Evolutionary conservation across 129 eudicot genomes (phyloP).

Genomic region (Centaurea solstitialis): DNA sequence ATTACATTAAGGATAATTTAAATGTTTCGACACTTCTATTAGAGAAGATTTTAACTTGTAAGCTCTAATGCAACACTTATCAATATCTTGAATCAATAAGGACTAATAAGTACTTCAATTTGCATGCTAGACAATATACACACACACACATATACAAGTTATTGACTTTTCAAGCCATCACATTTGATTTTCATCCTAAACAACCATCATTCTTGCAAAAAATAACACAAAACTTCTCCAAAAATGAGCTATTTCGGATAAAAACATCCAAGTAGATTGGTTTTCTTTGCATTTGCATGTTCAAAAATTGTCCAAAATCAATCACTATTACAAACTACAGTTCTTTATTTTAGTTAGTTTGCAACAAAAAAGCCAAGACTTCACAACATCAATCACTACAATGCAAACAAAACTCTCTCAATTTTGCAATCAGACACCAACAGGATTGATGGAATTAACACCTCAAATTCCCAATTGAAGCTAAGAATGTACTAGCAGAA

Average conservation of each 20-base stretch:
- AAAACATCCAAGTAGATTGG: not conserved
- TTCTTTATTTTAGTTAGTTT: not conserved
- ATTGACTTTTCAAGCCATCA: not conserved
- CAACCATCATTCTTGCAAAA: not conserved
- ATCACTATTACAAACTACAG: not conserved
- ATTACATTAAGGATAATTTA: not conserved
- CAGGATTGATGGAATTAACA: not conserved
- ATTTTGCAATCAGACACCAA: not conserved
- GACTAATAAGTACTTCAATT: not conserved
- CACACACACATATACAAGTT: not conserved
- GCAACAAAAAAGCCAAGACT: not conserved
- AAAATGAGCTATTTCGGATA: not conserved
- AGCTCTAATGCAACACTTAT: not conserved
- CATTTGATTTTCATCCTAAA: not conserved
- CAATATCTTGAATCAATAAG: not conserved
- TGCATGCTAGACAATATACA: not conserved
- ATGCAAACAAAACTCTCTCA: not conserved
- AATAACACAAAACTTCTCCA: not conserved
- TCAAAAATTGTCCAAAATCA: not conserved
- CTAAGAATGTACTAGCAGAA: not conserved
- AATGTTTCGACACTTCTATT: not conserved
- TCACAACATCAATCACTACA: not conserved
- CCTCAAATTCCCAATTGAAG: not conserved
- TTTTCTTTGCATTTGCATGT: not conserved
- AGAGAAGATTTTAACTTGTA: not conserved